Conservation (phyloP, 352 stramenopile species). For the Phytophthora chlamydospora region DNA sequence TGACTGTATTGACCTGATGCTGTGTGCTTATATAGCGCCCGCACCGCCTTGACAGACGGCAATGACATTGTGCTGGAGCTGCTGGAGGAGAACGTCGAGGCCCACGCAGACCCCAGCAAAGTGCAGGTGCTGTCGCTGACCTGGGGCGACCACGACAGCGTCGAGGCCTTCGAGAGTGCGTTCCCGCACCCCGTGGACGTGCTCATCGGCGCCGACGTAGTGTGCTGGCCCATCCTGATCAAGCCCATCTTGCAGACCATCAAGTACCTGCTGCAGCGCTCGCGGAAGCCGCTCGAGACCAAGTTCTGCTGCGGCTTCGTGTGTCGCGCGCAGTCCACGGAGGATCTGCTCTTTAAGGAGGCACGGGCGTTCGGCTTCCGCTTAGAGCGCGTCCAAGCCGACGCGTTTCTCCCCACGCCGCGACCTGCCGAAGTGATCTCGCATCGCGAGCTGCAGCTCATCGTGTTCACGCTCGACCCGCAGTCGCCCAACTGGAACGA, state of each 20-base stretch:
- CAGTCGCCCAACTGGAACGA: slow-evolving; percentile 41
- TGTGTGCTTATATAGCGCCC: slow-evolving; percentile 27
- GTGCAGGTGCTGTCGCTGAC: slow-evolving; percentile 48
- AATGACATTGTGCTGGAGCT: slow-evolving; percentile 76
- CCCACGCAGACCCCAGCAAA: slow-evolving; percentile 38
- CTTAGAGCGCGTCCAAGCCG: slow-evolving; percentile 41
- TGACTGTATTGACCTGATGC: slow-evolving; percentile 8
- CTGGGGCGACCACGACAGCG: slow-evolving; percentile 57
- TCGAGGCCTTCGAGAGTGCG: slow-evolving; percentile 45
- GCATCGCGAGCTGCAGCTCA: slow-evolving; percentile 49
- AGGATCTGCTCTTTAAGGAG: slow-evolving; percentile 61
- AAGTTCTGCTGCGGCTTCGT: slow-evolving; percentile 74
- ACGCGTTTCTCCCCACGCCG: slow-evolving; percentile 48
- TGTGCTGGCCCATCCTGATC: slow-evolving; percentile 75
- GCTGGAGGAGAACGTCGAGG: slow-evolving; percentile 48
- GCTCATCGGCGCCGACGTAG: slow-evolving; percentile 70
- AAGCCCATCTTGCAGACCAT: slow-evolving; percentile 77
- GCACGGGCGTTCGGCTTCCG: slow-evolving; percentile 45
- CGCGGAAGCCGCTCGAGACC: slow-evolving; percentile 36
- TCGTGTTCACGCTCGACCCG: slow-evolving; percentile 55
- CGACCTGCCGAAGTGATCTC: slow-evolving; percentile 49
- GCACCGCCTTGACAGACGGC: slow-evolving; percentile 69
- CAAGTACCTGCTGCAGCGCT: slow-evolving; percentile 59
- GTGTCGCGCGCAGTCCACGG: slow-evolving; percentile 55
- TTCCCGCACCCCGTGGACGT: slow-evolving; percentile 61